Conservation (phyloP, 352 stramenopile species). For the Pythium periplocum region DNA sequence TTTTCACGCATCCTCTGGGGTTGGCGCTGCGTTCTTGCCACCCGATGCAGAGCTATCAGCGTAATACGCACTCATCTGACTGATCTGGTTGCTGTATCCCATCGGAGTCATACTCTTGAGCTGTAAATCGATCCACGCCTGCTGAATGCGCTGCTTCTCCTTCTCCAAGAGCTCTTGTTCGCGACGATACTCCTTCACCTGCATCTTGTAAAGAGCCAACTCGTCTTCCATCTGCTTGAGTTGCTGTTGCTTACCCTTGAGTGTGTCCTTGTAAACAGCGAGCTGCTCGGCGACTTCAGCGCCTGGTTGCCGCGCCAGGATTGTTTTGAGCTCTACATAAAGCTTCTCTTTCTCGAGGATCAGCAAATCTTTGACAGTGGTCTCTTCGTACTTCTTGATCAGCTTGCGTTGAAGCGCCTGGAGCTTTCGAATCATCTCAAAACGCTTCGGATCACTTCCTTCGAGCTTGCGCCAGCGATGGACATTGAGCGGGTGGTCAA, state of each 20-base stretch:
- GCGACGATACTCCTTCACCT: constrained; percentile 78
- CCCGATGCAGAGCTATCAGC: no score
- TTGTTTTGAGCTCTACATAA: constrained; percentile 90
- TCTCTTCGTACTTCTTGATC: constrained; percentile 79
- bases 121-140: constrained; percentile 52
- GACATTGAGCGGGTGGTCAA: constrained; percentile 89
- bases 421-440: constrained; percentile 87
- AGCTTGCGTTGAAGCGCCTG: constrained; percentile 81
- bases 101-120: constrained; percentile 5
- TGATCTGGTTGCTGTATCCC: no score
- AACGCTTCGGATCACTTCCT: constrained; percentile 81
- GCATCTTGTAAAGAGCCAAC: constrained; percentile 91
- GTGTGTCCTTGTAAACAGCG: constrained; percentile 77
- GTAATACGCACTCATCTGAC: no score
- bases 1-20: no score
- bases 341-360: constrained; percentile 89
- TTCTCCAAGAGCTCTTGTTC: constrained; percentile 57
- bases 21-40: no score
- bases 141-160: constrained; percentile 56
- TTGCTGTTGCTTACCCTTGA: constrained; percentile 82
- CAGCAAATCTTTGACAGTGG: constrained; percentile 56
- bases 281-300: constrained; percentile 87
- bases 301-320: constrained; percentile 81
- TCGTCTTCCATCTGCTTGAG: constrained; percentile 88
- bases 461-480: constrained; percentile 90